Evolutionary conservation across 371 early-diverging fungal species (phyloP).

Genomic region (Mortierella sp.): DNA sequence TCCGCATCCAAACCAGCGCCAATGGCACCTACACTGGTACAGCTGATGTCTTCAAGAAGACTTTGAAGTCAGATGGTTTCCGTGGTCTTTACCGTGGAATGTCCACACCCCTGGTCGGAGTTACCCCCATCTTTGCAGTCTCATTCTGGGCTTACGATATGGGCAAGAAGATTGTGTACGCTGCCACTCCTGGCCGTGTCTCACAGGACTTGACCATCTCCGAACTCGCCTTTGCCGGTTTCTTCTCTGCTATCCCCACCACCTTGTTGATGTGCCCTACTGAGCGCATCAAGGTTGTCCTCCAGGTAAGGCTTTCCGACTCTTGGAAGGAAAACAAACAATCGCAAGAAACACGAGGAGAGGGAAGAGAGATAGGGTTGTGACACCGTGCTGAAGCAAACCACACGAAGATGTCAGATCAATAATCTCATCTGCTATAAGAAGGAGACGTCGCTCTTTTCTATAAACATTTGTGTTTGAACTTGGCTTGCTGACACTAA

Average conservation of each 20-base stretch:
- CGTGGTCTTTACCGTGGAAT: constrained; percentile 95
- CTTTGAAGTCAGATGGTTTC: constrained; percentile 89
- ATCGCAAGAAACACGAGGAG: no score
- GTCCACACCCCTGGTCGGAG: constrained; percentile 91
- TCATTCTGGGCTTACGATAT: constrained; percentile 90
- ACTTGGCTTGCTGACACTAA: neutral
- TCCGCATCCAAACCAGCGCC: constrained; percentile 92
- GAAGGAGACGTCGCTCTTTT: no score
- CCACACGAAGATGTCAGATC: no score
- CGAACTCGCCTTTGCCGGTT: constrained; percentile 93
- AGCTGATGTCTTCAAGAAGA: constrained; percentile 90
- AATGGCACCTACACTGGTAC: constrained; percentile 86
- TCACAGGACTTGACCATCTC: constrained; percentile 72
- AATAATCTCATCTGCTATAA: neutral
- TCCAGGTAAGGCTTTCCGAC: constrained; percentile 76
- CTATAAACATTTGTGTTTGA: no score
- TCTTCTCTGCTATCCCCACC: constrained; percentile 95
- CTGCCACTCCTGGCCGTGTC: constrained; percentile 67
- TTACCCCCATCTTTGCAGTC: constrained; percentile 95
- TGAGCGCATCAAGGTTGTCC: constrained; percentile 95
- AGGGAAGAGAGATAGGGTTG: no score
- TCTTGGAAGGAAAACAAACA: neutral
- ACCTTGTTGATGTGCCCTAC: constrained; percentile 94
- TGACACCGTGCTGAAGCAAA: no score
- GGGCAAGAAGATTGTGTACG: constrained; percentile 73